Evolutionary conservation across 2,329 filamentous ascomycete species (phyloP).

Genomic region (Curvularia verruculosa): DNA sequence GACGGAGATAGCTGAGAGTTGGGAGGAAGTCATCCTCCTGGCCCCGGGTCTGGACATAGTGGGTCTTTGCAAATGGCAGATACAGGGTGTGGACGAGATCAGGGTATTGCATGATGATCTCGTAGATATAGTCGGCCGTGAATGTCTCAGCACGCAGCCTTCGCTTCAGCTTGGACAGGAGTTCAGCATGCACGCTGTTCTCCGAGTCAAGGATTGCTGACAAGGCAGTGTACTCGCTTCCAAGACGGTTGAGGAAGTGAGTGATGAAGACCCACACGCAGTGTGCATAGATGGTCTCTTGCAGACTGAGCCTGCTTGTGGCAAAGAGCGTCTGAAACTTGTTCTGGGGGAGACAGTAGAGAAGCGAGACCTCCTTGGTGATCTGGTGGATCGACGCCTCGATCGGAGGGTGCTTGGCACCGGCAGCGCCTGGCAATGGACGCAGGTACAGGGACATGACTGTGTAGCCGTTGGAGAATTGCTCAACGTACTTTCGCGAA

Average conservation of each 20-base stretch:
- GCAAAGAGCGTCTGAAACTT: conserved; percentile 92
- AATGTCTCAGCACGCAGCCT: conserved; percentile 95
- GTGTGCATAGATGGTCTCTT: conserved; percentile 97
- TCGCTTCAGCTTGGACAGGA: conserved; percentile 93
- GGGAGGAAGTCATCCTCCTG: conserved; percentile 72
- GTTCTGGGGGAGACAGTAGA: conserved; percentile 98
- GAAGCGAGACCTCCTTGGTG: conserved; percentile 94
- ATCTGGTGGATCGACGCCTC: conserved; percentile 97
- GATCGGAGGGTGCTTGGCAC: conserved; percentile 72
- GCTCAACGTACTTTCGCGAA: conserved; percentile 94
- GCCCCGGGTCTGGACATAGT: conserved; percentile 72
- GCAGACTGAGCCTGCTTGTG: conserved; percentile 82
- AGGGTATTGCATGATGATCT: conserved; percentile 93
- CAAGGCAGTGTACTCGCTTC: conserved; percentile 87
- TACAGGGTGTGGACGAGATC: conserved; percentile 86
- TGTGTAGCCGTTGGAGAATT: conserved; percentile 98
- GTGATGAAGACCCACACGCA: conserved; percentile 97
- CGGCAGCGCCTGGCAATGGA: conserved; percentile 60
- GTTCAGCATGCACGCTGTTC: conserved; percentile 83
- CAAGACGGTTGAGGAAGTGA: conserved; percentile 95
- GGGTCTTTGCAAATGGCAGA: conserved; percentile 86
- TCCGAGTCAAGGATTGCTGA: conserved; percentile 77
- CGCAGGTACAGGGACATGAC: conserved; percentile 95
- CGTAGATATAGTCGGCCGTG: conserved; percentile 95
- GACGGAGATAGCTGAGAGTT: conserved; percentile 69